These are phyloP conservation scores for Leptodermis oblonga DNA, from an alignment of 257 asterid genomes.

Conservation along the genomic window DNA sequence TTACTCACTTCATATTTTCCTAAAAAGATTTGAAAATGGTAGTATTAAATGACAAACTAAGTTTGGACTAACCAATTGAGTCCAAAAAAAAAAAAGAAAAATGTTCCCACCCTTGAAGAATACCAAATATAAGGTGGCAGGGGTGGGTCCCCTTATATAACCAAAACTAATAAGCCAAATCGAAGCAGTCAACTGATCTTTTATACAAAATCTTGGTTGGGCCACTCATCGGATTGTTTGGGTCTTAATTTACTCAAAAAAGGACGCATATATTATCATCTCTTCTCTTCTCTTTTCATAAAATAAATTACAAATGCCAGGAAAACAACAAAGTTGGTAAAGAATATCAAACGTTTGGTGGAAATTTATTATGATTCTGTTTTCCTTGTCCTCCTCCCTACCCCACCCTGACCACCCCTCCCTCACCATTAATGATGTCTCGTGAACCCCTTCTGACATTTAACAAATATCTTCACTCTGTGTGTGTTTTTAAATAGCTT, in stretches of 20 bases:
- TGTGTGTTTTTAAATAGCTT: too few species aligned
- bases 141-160: slow-evolving; percentile 19
- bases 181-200: slow-evolving; percentile 18
- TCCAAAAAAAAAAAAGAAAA: too few species aligned
- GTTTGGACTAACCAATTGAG: too few species aligned
- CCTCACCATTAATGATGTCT: slow-evolving; percentile 11
- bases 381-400: not conserved
- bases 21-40: too few species aligned
- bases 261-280: not conserved
- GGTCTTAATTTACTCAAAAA: not conserved
- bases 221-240: slow-evolving; percentile 24
- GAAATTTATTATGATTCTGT: slow-evolving; percentile 17
- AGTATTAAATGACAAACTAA: too few species aligned
- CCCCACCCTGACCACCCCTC: not conserved
- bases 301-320: too few species aligned
- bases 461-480: too few species aligned
- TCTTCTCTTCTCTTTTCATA: not conserved
- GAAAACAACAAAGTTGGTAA: not conserved
- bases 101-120: not conserved
- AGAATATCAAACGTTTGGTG: slow-evolving; percentile 19
- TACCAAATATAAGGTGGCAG: not conserved
- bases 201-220: slow-evolving; percentile 42
- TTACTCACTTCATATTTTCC: too few species aligned
- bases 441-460: slow-evolving; percentile 21
- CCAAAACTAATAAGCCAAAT: slow-evolving; percentile 18